phyloP scores from a whole-genome alignment of 2,329 filamentous ascomycete species.

The Trichoderma aggressivum region DNA sequence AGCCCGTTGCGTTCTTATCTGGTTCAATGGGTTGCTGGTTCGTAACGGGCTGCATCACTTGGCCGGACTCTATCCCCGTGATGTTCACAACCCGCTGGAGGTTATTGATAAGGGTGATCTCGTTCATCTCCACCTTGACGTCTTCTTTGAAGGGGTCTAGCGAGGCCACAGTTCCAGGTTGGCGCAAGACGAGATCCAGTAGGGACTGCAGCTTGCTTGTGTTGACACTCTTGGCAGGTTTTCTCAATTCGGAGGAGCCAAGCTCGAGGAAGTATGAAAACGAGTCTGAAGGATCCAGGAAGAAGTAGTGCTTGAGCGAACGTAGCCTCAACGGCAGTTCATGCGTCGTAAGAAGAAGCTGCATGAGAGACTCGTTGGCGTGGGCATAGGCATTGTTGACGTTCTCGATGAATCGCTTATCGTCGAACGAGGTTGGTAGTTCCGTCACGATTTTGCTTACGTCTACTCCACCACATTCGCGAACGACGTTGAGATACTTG shows the following conservation, averaged over 20 bases:
- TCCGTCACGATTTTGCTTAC: slow-evolving; percentile 84
- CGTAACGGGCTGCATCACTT: slow-evolving; percentile 70
- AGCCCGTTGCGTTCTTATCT: slow-evolving; percentile 84
- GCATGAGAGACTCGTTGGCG: slow-evolving; percentile 89
- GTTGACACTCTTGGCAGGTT: slow-evolving; percentile 84
- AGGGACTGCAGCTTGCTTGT: slow-evolving; percentile 90
- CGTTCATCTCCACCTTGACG: slow-evolving; percentile 96
- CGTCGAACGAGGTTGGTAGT: slow-evolving; percentile 89
- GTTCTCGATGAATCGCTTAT: slow-evolving; percentile 88
- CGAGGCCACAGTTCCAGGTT: slow-evolving; percentile 89
- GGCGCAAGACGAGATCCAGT: slow-evolving; percentile 92
- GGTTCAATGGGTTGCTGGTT: slow-evolving; percentile 63
- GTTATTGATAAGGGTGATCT: slow-evolving; percentile 86
- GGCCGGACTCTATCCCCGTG: slow-evolving; percentile 88
- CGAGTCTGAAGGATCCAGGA: slow-evolving; percentile 95
- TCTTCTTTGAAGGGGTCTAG: slow-evolving; percentile 98
- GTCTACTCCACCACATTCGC: slow-evolving; percentile 94
- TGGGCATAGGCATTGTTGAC: slow-evolving; percentile 93
- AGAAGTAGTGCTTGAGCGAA: slow-evolving; percentile 98
- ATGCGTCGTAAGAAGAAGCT: slow-evolving; percentile 87
- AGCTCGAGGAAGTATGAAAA: slow-evolving; percentile 98
- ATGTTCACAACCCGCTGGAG: slow-evolving; percentile 96
- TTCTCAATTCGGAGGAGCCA: slow-evolving; percentile 81
- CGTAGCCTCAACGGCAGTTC: slow-evolving; percentile 80
- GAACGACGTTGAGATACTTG: slow-evolving; percentile 96